A percentile compares a stretch with the other conserved stretches of the same genome.
Evolutionary conservation across 2,329 filamentous ascomycete species (phyloP).

Genomic region (Beauveria australis): DNA sequence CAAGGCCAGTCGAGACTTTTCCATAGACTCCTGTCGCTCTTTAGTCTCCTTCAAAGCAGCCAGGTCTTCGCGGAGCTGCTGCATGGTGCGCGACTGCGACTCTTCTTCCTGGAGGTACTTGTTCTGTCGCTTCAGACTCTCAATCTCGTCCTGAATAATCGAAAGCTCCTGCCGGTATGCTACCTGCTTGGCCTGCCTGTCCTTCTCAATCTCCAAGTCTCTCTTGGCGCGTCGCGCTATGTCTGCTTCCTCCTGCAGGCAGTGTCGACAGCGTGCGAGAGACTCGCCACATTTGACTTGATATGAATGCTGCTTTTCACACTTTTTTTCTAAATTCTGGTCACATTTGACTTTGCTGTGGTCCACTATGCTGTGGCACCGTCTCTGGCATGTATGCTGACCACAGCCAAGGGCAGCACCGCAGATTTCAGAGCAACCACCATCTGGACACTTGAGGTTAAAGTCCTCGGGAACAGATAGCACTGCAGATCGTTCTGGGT

Average conservation of each 20-base stretch:
- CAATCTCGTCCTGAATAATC: constrained; percentile 46
- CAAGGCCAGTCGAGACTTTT: constrained; percentile 12
- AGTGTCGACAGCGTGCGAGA: constrained; percentile 38
- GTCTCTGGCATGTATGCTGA: constrained; percentile 47
- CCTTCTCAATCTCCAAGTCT: constrained; percentile 42
- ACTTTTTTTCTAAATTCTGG: constrained; percentile 33
- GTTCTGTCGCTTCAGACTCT: constrained; percentile 33
- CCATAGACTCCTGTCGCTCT: constrained; percentile 10
- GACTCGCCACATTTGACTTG: constrained; percentile 36
- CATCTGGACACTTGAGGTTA: constrained; percentile 54
- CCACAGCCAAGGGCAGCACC: constrained; percentile 44
- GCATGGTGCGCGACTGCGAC: constrained; percentile 33
- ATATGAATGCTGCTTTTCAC: constrained; percentile 42
- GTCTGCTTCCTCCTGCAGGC: constrained; percentile 40
- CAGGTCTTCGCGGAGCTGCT: constrained; percentile 40
- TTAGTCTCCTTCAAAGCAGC: constrained; percentile 28
- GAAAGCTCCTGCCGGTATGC: constrained; percentile 37
- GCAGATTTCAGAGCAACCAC: constrained; percentile 58
- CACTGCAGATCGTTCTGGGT: constrained; percentile 40
- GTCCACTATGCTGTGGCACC: constrained; percentile 55
- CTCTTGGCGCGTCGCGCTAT: constrained; percentile 33
- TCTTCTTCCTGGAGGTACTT: constrained; percentile 37
- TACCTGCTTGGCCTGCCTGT: constrained; percentile 34
- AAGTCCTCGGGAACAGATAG: constrained; percentile 50
- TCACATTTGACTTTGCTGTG: constrained; percentile 41